Evolutionary conservation across 352 stramenopile species (phyloP).

Genomic region (Hyaloperonospora arabidopsidis): DNA sequence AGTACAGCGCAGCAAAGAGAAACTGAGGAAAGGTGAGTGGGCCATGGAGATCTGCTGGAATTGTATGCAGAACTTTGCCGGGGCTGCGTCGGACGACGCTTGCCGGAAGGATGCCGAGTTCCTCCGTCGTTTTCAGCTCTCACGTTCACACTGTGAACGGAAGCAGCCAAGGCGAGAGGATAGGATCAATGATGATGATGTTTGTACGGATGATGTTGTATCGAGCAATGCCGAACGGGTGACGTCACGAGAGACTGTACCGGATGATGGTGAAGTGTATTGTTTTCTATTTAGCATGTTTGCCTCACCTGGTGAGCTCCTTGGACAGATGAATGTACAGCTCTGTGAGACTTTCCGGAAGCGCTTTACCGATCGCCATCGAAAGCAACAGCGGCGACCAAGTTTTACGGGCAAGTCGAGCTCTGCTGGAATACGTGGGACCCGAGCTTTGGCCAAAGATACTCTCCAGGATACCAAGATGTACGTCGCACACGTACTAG

Average conservation of each 20-base stretch:
- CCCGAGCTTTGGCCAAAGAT: slow-evolving; percentile 25
- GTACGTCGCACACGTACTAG: slow-evolving; percentile 52
- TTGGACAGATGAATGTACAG: slow-evolving; percentile 58
- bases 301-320: slow-evolving; percentile 40
- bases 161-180: neutral
- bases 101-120: slow-evolving; percentile 58
- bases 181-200: neutral
- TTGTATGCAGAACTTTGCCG: slow-evolving; percentile 43
- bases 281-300: slow-evolving; percentile 52
- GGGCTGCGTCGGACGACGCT: slow-evolving; percentile 35
- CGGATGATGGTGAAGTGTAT: slow-evolving; percentile 44
- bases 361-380: slow-evolving; percentile 22
- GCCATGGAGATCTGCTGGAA: slow-evolving; percentile 68
- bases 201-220: neutral
- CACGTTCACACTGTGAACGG: slow-evolving; percentile 1
- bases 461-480: slow-evolving; percentile 63
- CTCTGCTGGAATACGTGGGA: slow-evolving; percentile 2
- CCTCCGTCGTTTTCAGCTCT: slow-evolving; percentile 39
- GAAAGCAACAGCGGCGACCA: slow-evolving; percentile 13
- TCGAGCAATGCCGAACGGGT: neutral
- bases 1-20: slow-evolving; percentile 29
- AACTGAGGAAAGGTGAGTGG: slow-evolving; percentile 45
- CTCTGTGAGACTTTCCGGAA: slow-evolving; percentile 44
- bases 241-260: slow-evolving; percentile 9
- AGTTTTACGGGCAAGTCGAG: slow-evolving; percentile 15